Evolutionary conservation across 768 basidiomycete genomes (phyloP), one percentile per base, ranked within the genome.

Genomic region (Rhodocollybia butyracea): DNA sequence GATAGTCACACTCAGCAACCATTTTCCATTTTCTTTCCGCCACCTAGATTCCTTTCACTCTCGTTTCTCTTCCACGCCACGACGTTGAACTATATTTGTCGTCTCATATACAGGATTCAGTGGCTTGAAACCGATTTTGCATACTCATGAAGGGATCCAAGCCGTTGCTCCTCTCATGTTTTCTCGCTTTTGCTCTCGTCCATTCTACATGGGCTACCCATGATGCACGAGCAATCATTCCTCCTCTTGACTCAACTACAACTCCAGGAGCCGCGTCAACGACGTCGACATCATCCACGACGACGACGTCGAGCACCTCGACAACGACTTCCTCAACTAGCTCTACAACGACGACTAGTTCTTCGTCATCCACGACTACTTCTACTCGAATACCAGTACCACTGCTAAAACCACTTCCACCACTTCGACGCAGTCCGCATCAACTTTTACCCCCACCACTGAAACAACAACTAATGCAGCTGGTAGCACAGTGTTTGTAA

Each of bases 401-500:
- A 54, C 60, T 27, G 17, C 63, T 12, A 43, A 51, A 36, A 36
- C 41, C n/a, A 36, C 59, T 12, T 6, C 54, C 31, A 15, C 60
- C 10, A 40, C 31, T 24, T 54, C 43, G 51, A 36, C 45, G 30
- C 36, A 29, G 27, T 60, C 19, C 34, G 34, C n/a, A n/a, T n/a
- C n/a, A n/a, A n/a, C n/a, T n/a, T n/a, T n/a, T n/a, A n/a, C n/a
- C n/a, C n/a, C n/a, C n/a, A n/a, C n/a, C n/a, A n/a, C 55, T 26
- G 63, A 68, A 19, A 58, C 60, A 30, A 57, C 66, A 7, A 77
- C 73, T 1, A 45, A 71, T 36, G 7, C 70, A 0, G 54, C 51
- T 6, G 77, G 77, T 30, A 48, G 67, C 38, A 38, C 57, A 2
- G 0, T 70, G 19, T 73, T 73, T 12, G 64, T 64, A 32, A 24